A percentile compares a stretch with the other conserved stretches of the same genome.
These are phyloP conservation scores for Aleurites moluccanus DNA, from an alignment of 441 rosid genomes.

Conservation along the genomic window DNA sequence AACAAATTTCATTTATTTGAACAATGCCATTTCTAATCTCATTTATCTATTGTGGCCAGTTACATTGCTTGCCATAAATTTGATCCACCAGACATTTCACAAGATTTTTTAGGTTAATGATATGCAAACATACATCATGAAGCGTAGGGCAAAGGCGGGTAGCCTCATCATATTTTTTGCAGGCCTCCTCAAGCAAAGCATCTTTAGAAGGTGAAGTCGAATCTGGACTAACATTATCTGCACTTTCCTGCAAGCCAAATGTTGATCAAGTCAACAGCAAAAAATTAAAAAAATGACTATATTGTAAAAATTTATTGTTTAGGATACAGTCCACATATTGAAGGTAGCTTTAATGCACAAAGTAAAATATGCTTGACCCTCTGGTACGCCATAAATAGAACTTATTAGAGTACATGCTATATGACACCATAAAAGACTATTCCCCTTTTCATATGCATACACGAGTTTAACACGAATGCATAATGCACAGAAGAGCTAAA, in stretches of 20 bases:
- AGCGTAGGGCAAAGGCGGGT: conserved; percentile 87
- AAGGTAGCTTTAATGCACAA: conserved; percentile 7
- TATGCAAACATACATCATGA: conserved; percentile 74
- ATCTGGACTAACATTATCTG: conserved; percentile 89
- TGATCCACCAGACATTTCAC: conserved; percentile 22
- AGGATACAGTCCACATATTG: background rate
- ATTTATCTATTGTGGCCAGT: conserved; percentile 10
- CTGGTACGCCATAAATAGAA: background rate
- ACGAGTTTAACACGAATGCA: background rate
- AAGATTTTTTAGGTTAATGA: conserved; percentile 18
- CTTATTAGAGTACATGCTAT: background rate
- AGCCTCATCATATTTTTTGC: conserved; percentile 94
- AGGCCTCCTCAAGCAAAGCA: conserved; percentile 96
- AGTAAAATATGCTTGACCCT: background rate
- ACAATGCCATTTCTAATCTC: conserved; percentile 2
- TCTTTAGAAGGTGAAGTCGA: conserved; percentile 96
- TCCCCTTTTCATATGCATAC: background rate
- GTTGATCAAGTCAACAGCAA: conserved; percentile 5
- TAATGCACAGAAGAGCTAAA: background rate
- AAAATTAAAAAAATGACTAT: background rate
- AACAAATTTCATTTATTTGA: background rate
- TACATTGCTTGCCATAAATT: conserved; percentile 6
- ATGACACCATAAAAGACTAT: background rate
- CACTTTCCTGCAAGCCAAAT: conserved; percentile 79
- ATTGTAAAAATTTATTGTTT: background rate